A percentile compares a stretch with the other conserved stretches of the same genome.
Conservation (phyloP, 2,329 filamentous ascomycete species). For the Tolypocladium cylindrosporum region DNA sequence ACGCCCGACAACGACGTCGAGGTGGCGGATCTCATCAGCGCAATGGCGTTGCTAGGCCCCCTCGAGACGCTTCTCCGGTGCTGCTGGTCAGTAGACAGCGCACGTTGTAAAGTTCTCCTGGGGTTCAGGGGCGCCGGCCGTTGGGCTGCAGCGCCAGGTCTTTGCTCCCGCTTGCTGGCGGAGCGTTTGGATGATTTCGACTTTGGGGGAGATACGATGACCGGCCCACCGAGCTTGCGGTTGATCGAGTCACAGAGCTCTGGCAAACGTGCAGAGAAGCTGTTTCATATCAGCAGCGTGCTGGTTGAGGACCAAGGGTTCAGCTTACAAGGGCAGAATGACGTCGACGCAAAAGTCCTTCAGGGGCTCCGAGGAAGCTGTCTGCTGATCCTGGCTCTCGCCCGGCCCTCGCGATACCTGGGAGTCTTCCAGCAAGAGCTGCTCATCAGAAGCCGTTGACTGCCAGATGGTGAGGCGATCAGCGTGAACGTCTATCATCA, state of each 20-base stretch:
- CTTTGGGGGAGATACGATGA: conserved; percentile 45
- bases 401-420: conserved; percentile 23
- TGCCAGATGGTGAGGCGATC: conserved; percentile 80
- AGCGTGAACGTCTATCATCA: conserved; percentile 62
- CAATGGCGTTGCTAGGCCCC: conserved; percentile 48
- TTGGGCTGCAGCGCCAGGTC: conserved; percentile 42
- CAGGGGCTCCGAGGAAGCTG: conserved; percentile 48
- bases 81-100: conserved; percentile 49
- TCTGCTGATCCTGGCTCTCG: conserved; percentile 27
- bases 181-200: conserved; percentile 35
- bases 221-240: conserved; percentile 65
- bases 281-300: conserved; percentile 27
- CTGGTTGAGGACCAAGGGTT: background rate
- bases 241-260: conserved; percentile 61
- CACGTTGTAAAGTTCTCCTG: conserved; percentile 48
- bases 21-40: conserved; percentile 59
- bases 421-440: conserved; percentile 38
- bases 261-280: conserved; percentile 67
- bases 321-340: conserved; percentile 63
- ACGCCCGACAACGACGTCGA: conserved; percentile 48
- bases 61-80: conserved; percentile 42
- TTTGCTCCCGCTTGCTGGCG: conserved; percentile 31
- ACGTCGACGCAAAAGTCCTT: conserved; percentile 73
- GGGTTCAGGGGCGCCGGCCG: conserved; percentile 30
- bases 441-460: conserved; percentile 56